These are phyloP conservation scores for Wickerhamomyces alni DNA, from an alignment of 805 yeast species.

Conservation along the genomic window DNA sequence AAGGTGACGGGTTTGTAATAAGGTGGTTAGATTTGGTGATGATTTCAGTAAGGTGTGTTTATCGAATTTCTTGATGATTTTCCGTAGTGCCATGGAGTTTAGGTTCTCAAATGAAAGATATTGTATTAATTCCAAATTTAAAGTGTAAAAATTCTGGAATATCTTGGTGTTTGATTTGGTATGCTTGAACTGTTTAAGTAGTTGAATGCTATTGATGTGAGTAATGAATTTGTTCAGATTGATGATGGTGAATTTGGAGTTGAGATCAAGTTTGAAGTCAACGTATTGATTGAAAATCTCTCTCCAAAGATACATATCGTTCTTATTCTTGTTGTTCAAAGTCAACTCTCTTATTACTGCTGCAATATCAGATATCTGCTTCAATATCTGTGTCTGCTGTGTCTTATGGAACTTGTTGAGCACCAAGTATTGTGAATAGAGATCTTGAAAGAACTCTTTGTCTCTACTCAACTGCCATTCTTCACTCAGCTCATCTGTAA, in stretches of 20 bases:
- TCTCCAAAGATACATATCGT: slow-evolving; percentile 66
- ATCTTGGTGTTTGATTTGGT: slow-evolving; percentile 38
- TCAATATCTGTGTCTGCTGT: slow-evolving; percentile 34
- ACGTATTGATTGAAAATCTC: slow-evolving; percentile 58
- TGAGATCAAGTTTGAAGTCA: slow-evolving; percentile 61
- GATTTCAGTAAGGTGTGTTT: slow-evolving; percentile 58
- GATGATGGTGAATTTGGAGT: slow-evolving; percentile 37
- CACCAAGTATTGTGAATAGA: slow-evolving; percentile 10
- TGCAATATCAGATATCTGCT: slow-evolving; percentile 13
- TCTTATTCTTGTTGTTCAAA: slow-evolving; percentile 26
- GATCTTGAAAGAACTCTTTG: slow-evolving; percentile 15
- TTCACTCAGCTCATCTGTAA: slow-evolving; percentile 3
- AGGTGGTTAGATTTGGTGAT: slow-evolving; percentile 39
- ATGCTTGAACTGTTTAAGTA: slow-evolving; percentile 33
- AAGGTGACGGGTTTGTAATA: slow-evolving; percentile 20
- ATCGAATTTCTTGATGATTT: slow-evolving; percentile 71
- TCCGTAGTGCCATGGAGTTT: slow-evolving; percentile 57
- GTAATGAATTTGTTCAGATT: slow-evolving; percentile 38
- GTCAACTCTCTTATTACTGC: slow-evolving; percentile 27
- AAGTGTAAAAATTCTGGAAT: slow-evolving; percentile 42
- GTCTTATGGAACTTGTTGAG: slow-evolving; percentile 37
- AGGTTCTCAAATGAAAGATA: slow-evolving; percentile 55
- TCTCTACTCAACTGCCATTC: slow-evolving; percentile 6
- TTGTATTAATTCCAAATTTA: slow-evolving; percentile 51
- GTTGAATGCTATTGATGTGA: slow-evolving; percentile 34